phyloP scores from a whole-genome alignment of 208 protist genomes.

The Leishmania gerbilli region DNA sequence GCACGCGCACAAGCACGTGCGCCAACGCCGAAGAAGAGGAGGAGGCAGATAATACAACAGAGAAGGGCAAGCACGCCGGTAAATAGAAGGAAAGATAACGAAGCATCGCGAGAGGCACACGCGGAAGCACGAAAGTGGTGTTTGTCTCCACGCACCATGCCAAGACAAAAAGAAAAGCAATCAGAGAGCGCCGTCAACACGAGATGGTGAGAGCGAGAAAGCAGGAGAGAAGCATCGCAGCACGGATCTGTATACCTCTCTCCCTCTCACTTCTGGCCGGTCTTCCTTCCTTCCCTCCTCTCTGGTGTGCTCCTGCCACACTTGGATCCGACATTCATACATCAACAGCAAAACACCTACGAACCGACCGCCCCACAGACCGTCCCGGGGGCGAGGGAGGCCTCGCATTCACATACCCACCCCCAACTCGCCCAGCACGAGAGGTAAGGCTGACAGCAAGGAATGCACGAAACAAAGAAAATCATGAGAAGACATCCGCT shows the following conservation, averaged over 20 bases:
- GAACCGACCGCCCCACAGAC: neutral
- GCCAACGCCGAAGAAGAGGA: neutral
- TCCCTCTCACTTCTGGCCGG: neutral
- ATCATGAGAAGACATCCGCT: neutral
- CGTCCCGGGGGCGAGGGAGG: no score
- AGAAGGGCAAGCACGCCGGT: no score
- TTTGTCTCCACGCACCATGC: neutral
- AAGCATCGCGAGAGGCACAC: neutral
- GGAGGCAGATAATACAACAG: neutral
- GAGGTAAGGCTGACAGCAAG: neutral
- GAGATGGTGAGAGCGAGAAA: neutral
- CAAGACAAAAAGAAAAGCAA: no score
- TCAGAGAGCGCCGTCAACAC: neutral
- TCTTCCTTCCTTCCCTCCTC: neutral
- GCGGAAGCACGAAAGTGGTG: neutral
- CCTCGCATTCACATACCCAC: neutral
- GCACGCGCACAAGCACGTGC: neutral
- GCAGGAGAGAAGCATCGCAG: neutral
- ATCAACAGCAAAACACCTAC: neutral
- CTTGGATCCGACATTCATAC: conserved; percentile 3
- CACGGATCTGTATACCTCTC: neutral
- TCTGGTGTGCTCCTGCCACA: neutral
- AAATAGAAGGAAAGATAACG: neutral
- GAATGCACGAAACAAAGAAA: no score
- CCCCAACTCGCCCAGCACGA: neutral